These are phyloP conservation scores for Westerdykella sp. DNA, from an alignment of 2,329 filamentous ascomycete genomes.

Conservation along the genomic window DNA sequence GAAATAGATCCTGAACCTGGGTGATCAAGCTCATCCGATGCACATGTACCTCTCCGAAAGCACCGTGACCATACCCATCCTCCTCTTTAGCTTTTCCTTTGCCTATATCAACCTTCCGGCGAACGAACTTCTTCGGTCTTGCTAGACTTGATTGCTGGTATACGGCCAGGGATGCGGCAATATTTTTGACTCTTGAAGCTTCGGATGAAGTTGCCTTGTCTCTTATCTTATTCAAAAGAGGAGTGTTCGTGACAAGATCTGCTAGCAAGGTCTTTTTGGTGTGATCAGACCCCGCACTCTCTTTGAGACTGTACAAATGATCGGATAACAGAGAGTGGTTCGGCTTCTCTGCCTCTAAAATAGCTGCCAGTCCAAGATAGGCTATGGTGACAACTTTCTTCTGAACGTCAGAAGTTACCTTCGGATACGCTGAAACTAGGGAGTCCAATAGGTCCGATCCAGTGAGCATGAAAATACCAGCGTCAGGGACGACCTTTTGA, in stretches of 20 bases:
- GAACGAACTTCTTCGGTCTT: constrained; percentile 47
- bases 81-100: constrained; percentile 46
- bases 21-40: constrained; percentile 80
- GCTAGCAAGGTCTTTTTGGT: constrained; percentile 60
- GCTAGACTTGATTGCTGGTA: constrained; percentile 53
- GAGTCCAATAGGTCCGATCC: constrained; percentile 85
- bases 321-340: constrained; percentile 74
- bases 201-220: constrained; percentile 47
- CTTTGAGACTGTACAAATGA: constrained; percentile 74
- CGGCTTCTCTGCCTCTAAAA: constrained; percentile 60
- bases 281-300: constrained; percentile 48
- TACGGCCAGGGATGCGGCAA: constrained; percentile 54
- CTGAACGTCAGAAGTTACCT: constrained; percentile 57
- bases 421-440: constrained; percentile 58
- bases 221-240: constrained; percentile 60
- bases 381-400: constrained; percentile 64
- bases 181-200: constrained; percentile 52
- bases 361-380: constrained; percentile 67
- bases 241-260: constrained; percentile 74
- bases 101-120: constrained; percentile 58
- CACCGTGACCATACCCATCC: constrained; percentile 30
- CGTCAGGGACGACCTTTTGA: constrained; percentile 54
- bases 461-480: constrained; percentile 61
- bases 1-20: constrained; percentile 90
- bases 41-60: constrained; percentile 55